Conservation (phyloP, 495 filamentous ascomycete genomes). For the Talaromyces proteolyticus region DNA sequence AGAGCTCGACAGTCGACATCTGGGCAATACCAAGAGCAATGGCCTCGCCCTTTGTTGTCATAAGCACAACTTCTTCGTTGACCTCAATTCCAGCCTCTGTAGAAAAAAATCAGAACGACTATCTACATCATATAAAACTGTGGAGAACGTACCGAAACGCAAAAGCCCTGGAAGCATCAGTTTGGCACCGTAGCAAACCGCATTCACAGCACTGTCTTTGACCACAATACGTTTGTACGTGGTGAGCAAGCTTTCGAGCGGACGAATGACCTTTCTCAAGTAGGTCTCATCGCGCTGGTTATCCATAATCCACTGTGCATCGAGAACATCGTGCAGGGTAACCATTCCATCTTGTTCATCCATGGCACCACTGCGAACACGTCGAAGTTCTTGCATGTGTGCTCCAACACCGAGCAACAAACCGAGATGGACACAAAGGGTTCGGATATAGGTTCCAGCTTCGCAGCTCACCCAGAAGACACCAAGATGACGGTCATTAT, state of each 20-base stretch:
- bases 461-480: conserved; percentile 99
- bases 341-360: conserved; percentile 81
- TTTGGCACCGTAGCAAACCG: conserved; percentile 96
- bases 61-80: conserved; percentile 88
- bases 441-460: conserved; percentile 97
- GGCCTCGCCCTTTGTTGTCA: conserved; percentile 98
- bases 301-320: conserved; percentile 90
- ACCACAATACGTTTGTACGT: conserved; percentile 94
- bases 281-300: conserved; percentile 86
- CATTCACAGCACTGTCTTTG: conserved; percentile 94
- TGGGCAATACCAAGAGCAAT: conserved; percentile 92
- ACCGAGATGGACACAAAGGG: conserved; percentile 93
- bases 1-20: conserved; percentile 91
- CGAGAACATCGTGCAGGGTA: conserved; percentile 90
- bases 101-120: conserved; percentile 18
- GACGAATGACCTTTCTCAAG: conserved; percentile 80
- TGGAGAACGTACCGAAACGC: conserved; percentile 62
- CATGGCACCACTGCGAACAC: conserved; percentile 93
- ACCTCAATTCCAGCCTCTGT: conserved; percentile 79
- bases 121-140: neutral
- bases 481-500: conserved; percentile 94
- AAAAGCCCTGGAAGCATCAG: conserved; percentile 94
- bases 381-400: conserved; percentile 97
- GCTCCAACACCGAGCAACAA: conserved; percentile 89
- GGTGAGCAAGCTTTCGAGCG: conserved; percentile 84